phyloP scores from a whole-genome alignment of 371 early-diverging fungal species.

The Capillidium rhysosporum region DNA sequence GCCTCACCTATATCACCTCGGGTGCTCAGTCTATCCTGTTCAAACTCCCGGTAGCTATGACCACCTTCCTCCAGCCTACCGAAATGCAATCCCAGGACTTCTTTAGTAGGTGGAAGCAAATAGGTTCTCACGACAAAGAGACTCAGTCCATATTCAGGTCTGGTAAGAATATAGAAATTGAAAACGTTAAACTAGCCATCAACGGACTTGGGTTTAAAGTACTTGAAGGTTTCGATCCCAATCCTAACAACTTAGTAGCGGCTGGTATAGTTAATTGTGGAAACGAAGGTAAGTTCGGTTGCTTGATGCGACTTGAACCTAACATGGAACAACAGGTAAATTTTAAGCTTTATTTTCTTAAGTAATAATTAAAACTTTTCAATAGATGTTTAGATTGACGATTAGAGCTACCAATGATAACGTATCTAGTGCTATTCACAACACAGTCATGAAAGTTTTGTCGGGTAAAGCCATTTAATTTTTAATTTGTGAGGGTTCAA shows the following conservation, averaged over 20 bases:
- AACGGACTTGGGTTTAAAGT: slow-evolving; percentile 46
- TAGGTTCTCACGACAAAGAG: slow-evolving; percentile 70
- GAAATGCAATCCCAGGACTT: slow-evolving; percentile 60
- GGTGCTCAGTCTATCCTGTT: slow-evolving; percentile 26
- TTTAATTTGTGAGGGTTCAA: too few relatives aligned
- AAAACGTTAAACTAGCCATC: slow-evolving; percentile 23
- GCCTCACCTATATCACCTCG: slow-evolving; percentile 34
- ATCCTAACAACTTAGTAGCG: slow-evolving; percentile 68
- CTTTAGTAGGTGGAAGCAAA: slow-evolving; percentile 86
- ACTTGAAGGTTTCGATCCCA: slow-evolving; percentile 69
- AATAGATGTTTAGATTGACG: slow-evolving; percentile 77
- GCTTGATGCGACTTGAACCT: slow-evolving; percentile 73
- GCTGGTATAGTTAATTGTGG: slow-evolving; percentile 64
- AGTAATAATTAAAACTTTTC: background rate
- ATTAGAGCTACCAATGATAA: slow-evolving; percentile 63
- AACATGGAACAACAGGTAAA: slow-evolving; percentile 72
- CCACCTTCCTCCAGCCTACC: slow-evolving; percentile 78
- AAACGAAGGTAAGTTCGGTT: slow-evolving; percentile 72
- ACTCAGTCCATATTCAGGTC: slow-evolving; percentile 43
- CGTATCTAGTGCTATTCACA: background rate
- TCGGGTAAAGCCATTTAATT: slow-evolving; percentile 1
- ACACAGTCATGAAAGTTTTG: background rate
- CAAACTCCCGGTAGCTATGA: slow-evolving; percentile 53
- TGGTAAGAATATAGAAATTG: slow-evolving; percentile 27
- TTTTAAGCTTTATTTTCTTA: slow-evolving; percentile 1